Evolutionary conservation across 371 early-diverging fungal genomes (phyloP).

Genomic region (Funneliformis caledonium): DNA sequence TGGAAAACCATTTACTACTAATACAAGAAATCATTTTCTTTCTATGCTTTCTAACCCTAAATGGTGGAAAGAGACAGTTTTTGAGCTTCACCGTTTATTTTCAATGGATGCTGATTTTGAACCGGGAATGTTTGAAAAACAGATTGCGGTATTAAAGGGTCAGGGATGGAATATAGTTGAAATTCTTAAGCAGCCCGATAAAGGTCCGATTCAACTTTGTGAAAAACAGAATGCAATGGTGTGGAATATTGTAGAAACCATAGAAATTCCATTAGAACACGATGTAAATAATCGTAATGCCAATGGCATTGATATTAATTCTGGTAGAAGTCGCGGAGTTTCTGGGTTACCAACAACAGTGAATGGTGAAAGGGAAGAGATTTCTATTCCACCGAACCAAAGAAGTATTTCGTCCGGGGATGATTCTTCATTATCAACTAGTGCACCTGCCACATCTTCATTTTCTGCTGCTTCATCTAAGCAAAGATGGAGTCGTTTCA

Average conservation of each 20-base stretch:
- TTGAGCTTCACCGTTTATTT: conserved; percentile 69
- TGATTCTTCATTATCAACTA: background rate
- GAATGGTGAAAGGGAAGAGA: background rate
- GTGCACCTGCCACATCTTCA: conserved; percentile 10
- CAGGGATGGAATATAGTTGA: conserved; percentile 85
- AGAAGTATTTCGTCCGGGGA: background rate
- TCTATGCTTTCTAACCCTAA: conserved; percentile 67
- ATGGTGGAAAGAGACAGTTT: conserved; percentile 83
- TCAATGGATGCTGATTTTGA: conserved; percentile 76
- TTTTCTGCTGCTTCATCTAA: background rate
- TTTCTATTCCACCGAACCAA: background rate
- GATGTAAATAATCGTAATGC: conserved; percentile 11
- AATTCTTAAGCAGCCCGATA: conserved; percentile 60
- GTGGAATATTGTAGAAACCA: conserved; percentile 56
- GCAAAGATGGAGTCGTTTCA: conserved; percentile 17
- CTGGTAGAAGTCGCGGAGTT: background rate
- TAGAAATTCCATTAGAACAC: conserved; percentile 37
- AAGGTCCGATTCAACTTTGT: conserved; percentile 65
- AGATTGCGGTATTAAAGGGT: conserved; percentile 85
- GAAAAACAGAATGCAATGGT: conserved; percentile 58
- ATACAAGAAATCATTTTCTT: conserved; percentile 69
- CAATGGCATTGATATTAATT: background rate
- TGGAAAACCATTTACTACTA: conserved; percentile 68
- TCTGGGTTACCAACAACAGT: background rate
- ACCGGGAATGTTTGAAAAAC: conserved; percentile 78